These are phyloP conservation scores for Dioszegia crocea DNA, from an alignment of 768 basidiomycete genomes.

Conservation along the genomic window DNA sequence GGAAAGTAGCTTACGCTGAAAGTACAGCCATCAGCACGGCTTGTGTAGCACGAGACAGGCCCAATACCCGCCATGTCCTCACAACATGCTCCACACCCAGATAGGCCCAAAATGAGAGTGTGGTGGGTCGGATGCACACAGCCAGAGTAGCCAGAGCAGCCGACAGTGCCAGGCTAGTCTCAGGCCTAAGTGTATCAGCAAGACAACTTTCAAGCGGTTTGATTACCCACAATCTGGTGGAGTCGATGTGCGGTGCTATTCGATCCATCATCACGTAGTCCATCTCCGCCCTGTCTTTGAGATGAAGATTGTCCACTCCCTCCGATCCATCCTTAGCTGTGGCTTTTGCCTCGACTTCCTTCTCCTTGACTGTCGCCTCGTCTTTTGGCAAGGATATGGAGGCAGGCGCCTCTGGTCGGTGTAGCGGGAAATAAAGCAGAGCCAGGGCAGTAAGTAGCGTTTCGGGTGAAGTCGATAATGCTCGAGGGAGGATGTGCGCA, in stretches of 20 bases:
- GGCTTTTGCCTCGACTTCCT: not conserved
- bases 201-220: not conserved
- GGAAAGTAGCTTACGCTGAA: not conserved
- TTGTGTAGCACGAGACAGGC: not conserved
- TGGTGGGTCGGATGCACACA: slow-evolving; percentile 82
- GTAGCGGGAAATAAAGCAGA: slow-evolving; percentile 63
- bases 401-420: not conserved
- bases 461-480: slow-evolving; percentile 88
- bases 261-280: slow-evolving; percentile 31
- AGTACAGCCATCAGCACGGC: not conserved
- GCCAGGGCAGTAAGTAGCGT: slow-evolving; percentile 78
- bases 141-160: slow-evolving; percentile 68
- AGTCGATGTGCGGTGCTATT: slow-evolving; percentile 1
- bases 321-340: slow-evolving; percentile 1
- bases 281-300: slow-evolving; percentile 10
- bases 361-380: not conserved
- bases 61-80: not conserved
- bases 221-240: not conserved
- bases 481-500: slow-evolving; percentile 73
- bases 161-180: slow-evolving; percentile 26
- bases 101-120: slow-evolving; percentile 76
- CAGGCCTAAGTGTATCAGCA: slow-evolving; percentile 4
- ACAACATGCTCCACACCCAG: slow-evolving; percentile 59
- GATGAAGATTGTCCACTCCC: not conserved
- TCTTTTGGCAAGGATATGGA: not conserved